Percentiles rank a stretch among this genome's conserved stretches.
phyloP scores from a whole-genome alignment of 768 basidiomycete species.

The Naganishia randhawae region DNA sequence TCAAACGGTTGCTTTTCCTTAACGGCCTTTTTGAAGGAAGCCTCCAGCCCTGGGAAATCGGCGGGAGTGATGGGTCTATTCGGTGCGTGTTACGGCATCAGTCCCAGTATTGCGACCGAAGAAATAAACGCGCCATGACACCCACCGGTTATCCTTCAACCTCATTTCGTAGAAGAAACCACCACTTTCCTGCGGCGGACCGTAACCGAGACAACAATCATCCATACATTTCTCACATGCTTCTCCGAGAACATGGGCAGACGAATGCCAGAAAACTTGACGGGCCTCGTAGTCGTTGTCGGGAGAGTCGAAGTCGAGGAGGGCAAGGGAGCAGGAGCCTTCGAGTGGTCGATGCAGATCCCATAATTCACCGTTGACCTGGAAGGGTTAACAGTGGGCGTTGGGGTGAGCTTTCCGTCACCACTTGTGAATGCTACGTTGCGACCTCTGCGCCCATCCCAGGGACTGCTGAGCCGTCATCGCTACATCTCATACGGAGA shows the following conservation, averaged over 20 bases:
- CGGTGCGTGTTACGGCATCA: background rate
- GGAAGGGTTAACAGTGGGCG: conserved; percentile 39
- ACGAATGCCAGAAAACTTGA: conserved; percentile 99
- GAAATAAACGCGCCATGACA: no score
- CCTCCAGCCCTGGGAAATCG: conserved; percentile 87
- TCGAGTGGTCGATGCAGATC: conserved; percentile 95
- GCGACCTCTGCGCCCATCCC: no score
- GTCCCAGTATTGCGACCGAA: background rate
- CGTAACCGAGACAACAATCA: conserved; percentile 92
- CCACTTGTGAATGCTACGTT: background rate
- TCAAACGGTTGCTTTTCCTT: conserved; percentile 99
- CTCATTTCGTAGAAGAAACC: conserved; percentile 99
- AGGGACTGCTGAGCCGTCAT: no score
- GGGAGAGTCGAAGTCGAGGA: conserved; percentile 76
- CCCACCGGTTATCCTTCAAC: conserved; percentile 66
- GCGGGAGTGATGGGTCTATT: conserved; percentile 68
- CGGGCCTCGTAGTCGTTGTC: conserved; percentile 62
- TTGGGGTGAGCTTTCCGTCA: background rate
- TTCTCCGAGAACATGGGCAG: conserved; percentile 95
- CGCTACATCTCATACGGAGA: no score
- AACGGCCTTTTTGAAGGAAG: conserved; percentile 76
- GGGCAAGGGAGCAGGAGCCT: conserved; percentile 68
- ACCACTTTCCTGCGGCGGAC: conserved; percentile 86
- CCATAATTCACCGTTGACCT: conserved; percentile 79
- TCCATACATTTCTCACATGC: conserved; percentile 86